Base-by-base conservation (phyloP, 306 rosid genomes). In the Pyrus pyrifolia region DNA sequence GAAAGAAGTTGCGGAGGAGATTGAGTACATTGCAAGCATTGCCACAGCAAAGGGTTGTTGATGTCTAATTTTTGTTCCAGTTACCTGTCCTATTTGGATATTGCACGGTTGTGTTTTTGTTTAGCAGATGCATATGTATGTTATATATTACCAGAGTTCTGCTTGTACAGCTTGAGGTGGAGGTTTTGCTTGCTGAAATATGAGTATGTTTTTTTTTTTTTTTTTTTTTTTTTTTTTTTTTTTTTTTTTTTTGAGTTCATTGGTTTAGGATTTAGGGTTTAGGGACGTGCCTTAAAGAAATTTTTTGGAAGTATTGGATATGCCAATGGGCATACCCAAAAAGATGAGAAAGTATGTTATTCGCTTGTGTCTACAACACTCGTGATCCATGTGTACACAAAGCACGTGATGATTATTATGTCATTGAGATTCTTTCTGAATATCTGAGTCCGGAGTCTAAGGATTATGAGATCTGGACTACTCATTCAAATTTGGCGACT, bases 1-100 rank as follows among this genome's bases (percentile, higher is more conserved):
- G 97, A 93, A 87, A 77, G 96, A 91, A 81, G 91, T 91, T 1
- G 45, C 79, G 0, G 96, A 87, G 81, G 97, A 91, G 89, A 88
- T 93, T 42, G 88, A 86, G 64, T 93, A 93, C 74, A 84, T 91
- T 68, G 90, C 89, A 65, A 86, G 90, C 64, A 76, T 91, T 76
- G 89, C 91, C 45, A 74, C 80, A 6, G 74, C 96, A 14, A 86
- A 85, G 59, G 81, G 23, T 55, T 3, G 62, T 58, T 33, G 76
- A 71, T 46, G 53, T 72, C 62, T 83, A 84, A 75, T 69, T 65
- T 49, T 71, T 42, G 74, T 45, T 57, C 12, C 49, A 25, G 13
- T 14, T 49, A 42, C 45, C 45, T 42, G 45, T 42, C 45, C 45
- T 42, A 9, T 9, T 42, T 42, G 45, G 45, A 42, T 42, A 9